Evolutionary conservation across 352 stramenopile species (phyloP), one percentile per base, ranked within the genome.

Genomic region (Pythium pyrilobum): DNA sequence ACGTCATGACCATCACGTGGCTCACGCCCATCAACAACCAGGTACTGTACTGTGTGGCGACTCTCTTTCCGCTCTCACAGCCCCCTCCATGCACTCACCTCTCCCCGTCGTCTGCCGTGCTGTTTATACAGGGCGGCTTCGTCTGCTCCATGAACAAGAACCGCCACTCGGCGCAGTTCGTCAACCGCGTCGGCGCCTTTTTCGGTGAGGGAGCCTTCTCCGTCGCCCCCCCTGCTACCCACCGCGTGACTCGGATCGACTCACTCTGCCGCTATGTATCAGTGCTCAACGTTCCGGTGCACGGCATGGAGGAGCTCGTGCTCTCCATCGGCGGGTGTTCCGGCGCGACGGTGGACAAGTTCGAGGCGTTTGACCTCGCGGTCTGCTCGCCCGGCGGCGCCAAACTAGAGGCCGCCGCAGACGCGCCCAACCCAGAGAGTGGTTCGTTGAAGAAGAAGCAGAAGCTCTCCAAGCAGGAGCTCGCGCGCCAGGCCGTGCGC

Each of bases 1-100:
- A 76, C 59, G 70, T 91, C 60, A 95, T 95, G 84, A 86, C 81
- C 23, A 86, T 95, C 55, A 90, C 81, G 21, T 95, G 84, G 84
- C 72, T 92, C 41, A 92, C 84, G n/a, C 66, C 79, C 18, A 84
- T 92, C 52, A 92, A 92, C 71, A 95, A 95, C 67, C 70, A 90
- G 62, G 81, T 89, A 34, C 33, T 18, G 25, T 18, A 31, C 11
- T 39, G 4, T 18, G n/a, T 3, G 11, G 45, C 23, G 7, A 20
- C 3, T 33, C n/a, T 8, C 3, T 34, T 45, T 34, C 29, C 29
- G 12, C 29, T 34, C 7, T 34, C 7, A 39, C 10, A 10, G 5
- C 2, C n/a, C 24, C n/a, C 24, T 23, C 12, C 4, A 15, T 28
- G 38, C 38, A 29, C 38, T 44, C 3, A 10, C 8, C 23, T 38